Conservation (phyloP, 75 land plant genomes). For the Azolla pinnata region DNA sequence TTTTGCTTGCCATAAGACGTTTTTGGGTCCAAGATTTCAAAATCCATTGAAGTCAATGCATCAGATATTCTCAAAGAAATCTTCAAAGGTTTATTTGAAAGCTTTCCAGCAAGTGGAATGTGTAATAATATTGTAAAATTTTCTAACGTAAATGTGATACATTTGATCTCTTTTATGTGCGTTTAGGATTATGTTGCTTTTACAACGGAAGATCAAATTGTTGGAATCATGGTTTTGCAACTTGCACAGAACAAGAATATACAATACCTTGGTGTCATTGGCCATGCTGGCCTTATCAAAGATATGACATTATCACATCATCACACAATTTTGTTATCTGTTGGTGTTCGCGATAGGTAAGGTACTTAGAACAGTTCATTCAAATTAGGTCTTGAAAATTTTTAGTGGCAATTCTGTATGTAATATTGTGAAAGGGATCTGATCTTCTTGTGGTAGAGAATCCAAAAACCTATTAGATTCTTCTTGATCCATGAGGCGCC, state of each 20-base stretch:
- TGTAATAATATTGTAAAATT: too few species aligned
- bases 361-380: not conserved
- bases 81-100: constrained; percentile 12
- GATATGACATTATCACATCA: constrained; percentile 9
- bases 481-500: too few species aligned
- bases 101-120: too few species aligned
- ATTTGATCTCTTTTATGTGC: too few species aligned
- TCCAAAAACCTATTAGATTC: too few species aligned
- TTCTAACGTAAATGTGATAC: too few species aligned
- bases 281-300: constrained; percentile 18
- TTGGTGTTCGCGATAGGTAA: constrained; percentile 9
- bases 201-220: constrained; percentile 12
- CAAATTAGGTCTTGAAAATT: not conserved
- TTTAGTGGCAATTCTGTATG: too few species aligned
- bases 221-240: constrained; percentile 15
- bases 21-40: constrained; percentile 24
- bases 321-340: constrained; percentile 7
- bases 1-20: constrained; percentile 11
- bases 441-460: too few species aligned
- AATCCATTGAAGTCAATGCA: constrained; percentile 5
- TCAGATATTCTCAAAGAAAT: not conserved
- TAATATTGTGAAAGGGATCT: too few species aligned
- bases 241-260: constrained; percentile 4
- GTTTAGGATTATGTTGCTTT: constrained; percentile 16
- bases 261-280: constrained; percentile 18